A percentile compares a stretch with the other conserved stretches of the same genome.
These are phyloP conservation scores for Aegilops speltoides DNA, from an alignment of 176 grass and related monocot species.

Conservation along the genomic window DNA sequence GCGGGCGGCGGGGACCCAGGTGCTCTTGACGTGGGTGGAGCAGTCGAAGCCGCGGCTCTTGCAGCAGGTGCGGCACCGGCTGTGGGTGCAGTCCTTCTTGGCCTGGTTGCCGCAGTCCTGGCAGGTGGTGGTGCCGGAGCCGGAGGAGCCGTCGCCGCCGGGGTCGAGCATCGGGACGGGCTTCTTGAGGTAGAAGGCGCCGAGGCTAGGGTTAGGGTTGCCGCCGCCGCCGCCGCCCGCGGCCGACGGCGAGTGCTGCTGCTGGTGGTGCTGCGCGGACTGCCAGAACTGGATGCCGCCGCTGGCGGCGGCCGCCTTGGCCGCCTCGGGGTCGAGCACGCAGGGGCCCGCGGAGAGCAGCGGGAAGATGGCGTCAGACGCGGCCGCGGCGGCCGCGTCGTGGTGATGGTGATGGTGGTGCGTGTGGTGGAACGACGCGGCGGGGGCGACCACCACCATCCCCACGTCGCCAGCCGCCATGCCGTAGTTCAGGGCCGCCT, in stretches of 20 bases:
- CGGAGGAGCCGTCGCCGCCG: conserved; percentile 29
- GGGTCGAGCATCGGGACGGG: conserved; percentile 69
- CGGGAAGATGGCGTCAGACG: conserved; percentile 64
- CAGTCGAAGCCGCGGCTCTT: conserved; percentile 90
- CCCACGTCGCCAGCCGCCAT: conserved; percentile 65
- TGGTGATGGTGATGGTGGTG: conserved; percentile 68
- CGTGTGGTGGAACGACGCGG: conserved; percentile 85
- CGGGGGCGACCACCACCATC: conserved; percentile 82
- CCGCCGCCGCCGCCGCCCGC: neutral
- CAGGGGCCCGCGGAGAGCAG: conserved; percentile 64
- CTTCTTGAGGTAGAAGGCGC: conserved; percentile 78
- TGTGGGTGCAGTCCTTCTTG: conserved; percentile 87
- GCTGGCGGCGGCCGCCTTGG: conserved; percentile 24
- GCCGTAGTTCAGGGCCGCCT: conserved; percentile 74
- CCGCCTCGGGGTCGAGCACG: conserved; percentile 50
- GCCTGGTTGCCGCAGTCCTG: conserved; percentile 98
- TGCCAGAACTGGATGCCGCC: conserved; percentile 92
- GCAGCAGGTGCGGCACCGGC: conserved; percentile 85
- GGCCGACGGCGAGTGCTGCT: conserved; percentile 26
- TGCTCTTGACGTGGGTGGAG: conserved; percentile 92
- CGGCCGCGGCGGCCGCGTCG: conserved; percentile 24
- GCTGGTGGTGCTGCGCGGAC: conserved; percentile 23
- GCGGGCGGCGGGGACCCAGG: conserved; percentile 83
- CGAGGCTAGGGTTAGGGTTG: conserved; percentile 70
- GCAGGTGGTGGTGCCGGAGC: conserved; percentile 48